These are phyloP conservation scores for Tulasnella sp. DNA, from an alignment of 768 basidiomycete genomes.

Conservation along the genomic window DNA sequence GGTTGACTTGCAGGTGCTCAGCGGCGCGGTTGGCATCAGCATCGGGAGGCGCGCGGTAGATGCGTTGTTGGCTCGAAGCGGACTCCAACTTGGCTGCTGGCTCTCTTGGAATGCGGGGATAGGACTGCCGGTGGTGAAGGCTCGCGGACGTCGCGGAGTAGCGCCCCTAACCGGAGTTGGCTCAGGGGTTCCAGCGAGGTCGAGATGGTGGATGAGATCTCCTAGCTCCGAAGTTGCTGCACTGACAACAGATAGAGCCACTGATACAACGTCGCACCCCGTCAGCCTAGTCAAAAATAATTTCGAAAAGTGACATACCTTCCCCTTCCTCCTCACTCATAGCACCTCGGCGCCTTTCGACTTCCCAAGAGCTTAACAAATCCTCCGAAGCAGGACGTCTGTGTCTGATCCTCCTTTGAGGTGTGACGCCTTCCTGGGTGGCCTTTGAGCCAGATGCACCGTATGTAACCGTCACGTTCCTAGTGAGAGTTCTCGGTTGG, in stretches of 20 bases:
- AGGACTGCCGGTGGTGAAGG: neutral
- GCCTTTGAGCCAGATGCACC: neutral
- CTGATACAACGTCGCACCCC: neutral
- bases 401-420: neutral
- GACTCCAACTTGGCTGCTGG: neutral
- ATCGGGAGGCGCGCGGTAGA: neutral
- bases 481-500: neutral
- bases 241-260: conserved; percentile 38
- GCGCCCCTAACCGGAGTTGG: conserved; percentile 26
- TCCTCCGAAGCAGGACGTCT: neutral
- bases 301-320: conserved; percentile 27
- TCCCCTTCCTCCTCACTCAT: conserved; percentile 33
- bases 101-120: neutral
- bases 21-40: neutral
- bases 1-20: neutral
- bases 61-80: neutral
- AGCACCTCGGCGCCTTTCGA: neutral
- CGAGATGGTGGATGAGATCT: conserved; percentile 65
- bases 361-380: neutral
- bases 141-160: neutral
- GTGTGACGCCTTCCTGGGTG: neutral
- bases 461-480: neutral
- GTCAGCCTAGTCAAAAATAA: neutral
- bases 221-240: conserved; percentile 74
- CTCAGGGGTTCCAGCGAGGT: conserved; percentile 64